Conservation (phyloP, 225 moss, liverwort and hornwort species). For the Sphagnum tenellum region DNA sequence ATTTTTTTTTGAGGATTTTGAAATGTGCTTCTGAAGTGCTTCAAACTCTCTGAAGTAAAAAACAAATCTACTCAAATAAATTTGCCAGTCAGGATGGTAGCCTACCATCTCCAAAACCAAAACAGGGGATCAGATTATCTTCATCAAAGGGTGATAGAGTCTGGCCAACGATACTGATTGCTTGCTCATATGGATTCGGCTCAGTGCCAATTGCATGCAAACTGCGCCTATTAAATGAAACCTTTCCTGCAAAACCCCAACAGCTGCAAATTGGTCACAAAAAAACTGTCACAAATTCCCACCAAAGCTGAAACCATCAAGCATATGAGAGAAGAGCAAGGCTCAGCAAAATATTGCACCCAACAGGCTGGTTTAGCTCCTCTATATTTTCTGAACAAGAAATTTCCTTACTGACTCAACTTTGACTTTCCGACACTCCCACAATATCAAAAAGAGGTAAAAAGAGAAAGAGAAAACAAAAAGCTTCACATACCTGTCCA, state of each 20-base stretch:
- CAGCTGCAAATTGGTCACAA: background rate
- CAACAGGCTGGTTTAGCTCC: background rate
- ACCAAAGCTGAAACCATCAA: background rate
- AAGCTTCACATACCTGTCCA: slow-evolving; percentile 32
- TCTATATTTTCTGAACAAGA: background rate
- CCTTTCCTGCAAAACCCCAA: slow-evolving; percentile 23
- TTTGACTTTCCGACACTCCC: background rate
- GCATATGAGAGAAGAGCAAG: no score
- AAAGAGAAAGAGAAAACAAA: background rate
- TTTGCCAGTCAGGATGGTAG: background rate
- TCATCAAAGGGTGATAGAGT: slow-evolving; percentile 53
- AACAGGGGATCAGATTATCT: slow-evolving; percentile 77
- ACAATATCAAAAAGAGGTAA: background rate
- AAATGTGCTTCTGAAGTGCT: no score
- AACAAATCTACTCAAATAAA: background rate
- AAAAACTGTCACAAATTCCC: background rate
- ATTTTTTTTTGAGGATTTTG: no score
- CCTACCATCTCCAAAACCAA: slow-evolving; percentile 79
- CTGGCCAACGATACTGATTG: slow-evolving; percentile 45
- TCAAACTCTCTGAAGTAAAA: background rate
- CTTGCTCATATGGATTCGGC: slow-evolving; percentile 48
- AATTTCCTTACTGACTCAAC: background rate
- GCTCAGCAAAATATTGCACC: no score
- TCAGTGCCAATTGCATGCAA: slow-evolving; percentile 34
- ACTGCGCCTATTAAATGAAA: slow-evolving; percentile 35